Conservation (phyloP, 1,139 yeast genomes). For the Nakaseomyces uthaithaninus region DNA sequence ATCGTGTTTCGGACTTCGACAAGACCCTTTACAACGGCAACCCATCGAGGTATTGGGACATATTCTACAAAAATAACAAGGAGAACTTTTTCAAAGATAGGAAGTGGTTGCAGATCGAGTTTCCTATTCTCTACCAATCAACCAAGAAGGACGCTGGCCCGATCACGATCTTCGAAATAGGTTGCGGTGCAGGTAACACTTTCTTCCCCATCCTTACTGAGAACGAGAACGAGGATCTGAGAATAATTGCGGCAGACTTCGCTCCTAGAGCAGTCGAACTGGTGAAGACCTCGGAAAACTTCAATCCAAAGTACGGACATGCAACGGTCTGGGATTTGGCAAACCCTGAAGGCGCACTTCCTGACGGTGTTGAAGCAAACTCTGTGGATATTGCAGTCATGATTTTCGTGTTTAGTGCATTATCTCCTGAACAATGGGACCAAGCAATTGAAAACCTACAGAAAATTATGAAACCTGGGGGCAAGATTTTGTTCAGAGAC, state of each 20-base stretch:
- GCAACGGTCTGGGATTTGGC: slow-evolving; percentile 97
- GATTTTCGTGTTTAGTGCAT: slow-evolving; percentile 89
- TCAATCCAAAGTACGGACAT: slow-evolving; percentile 56
- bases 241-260: slow-evolving; percentile 81
- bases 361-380: slow-evolving; percentile 72
- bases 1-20: slow-evolving; percentile 82
- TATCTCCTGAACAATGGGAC: slow-evolving; percentile 87
- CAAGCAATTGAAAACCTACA: slow-evolving; percentile 64
- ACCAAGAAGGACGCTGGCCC: slow-evolving; percentile 65
- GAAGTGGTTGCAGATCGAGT: slow-evolving; percentile 92
- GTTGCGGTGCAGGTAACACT: slow-evolving; percentile 98
- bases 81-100: slow-evolving; percentile 95
- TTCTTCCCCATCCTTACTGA: slow-evolving; percentile 79
- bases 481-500: slow-evolving; percentile 81
- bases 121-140: slow-evolving; percentile 74
- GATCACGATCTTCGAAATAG: slow-evolving; percentile 75
- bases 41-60: slow-evolving; percentile 95
- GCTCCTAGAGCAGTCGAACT: slow-evolving; percentile 84
- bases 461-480: slow-evolving; percentile 83
- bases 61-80: slow-evolving; percentile 79
- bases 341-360: slow-evolving; percentile 61
- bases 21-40: slow-evolving; percentile 67
- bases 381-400: slow-evolving; percentile 86
- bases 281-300: slow-evolving; percentile 57
- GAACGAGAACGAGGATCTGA: slow-evolving; percentile 69